Evolutionary conservation across 495 filamentous ascomycete genomes (phyloP), one percentile per base, ranked within the genome.

Genomic region (Rhizodiscina lignyota): DNA sequence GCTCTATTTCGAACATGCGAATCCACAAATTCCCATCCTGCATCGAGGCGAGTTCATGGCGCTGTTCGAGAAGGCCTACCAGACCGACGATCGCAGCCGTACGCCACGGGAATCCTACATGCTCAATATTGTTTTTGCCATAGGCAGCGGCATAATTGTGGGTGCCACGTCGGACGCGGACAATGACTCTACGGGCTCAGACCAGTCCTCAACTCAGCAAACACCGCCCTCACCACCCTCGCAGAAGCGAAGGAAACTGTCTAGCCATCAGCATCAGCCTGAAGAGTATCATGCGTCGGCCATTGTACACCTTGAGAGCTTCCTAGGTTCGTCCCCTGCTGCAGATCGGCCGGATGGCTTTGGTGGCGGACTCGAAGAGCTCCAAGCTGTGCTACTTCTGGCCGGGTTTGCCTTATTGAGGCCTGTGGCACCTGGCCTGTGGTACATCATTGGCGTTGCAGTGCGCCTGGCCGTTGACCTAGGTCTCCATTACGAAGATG

Each of bases 111-210:
- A 92, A 54, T 70, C 85, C 11, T 96, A 94, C 51, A 72, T 85
- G 54, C 66, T 94, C 32, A 93, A 94, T 54, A 94, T 96, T 53
- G 87, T 94, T n/a, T 96, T 87, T 59, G 87, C 87, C 4, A 94
- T 94, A 41, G 87, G 87, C 5, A 79, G 83, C 10, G 87, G 85
- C 0, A 92, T 94, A 43, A 91, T 93, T 41, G 71, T 93, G 43
- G 79, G 77, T 8, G 39, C 40, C 34, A 77, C 72, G 38, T 63
- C 68, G 18, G 51, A 55, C 16, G 49, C 43, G 20, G 55, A 55
- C 56, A 59, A 18, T 48, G 50, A 23, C 55, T 54, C 35, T 50
- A 60, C 5, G 56, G 30, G 37, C 13, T 44, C 40, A 19, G 33
- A 36, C n/a, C 21, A 34, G 5, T 34, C 29, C 11, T 33, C 48